Evolutionary conservation across 257 asterid genomes (phyloP), one percentile per base, ranked within the genome.

Genomic region (Jasminum sambac): DNA sequence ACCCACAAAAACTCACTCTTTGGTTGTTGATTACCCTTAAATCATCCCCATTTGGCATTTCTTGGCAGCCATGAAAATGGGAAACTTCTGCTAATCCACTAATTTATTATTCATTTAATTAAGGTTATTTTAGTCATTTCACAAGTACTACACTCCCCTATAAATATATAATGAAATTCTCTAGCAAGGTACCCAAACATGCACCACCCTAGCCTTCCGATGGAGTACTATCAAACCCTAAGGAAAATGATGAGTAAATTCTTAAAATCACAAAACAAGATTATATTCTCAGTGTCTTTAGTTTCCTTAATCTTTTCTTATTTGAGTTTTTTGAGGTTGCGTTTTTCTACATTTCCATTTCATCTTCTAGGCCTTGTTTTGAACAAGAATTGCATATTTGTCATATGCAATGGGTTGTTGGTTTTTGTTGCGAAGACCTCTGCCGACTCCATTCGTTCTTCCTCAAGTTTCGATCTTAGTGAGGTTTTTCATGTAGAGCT

Each of bases 371-470:
- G 26, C 39, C 82, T 52, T 14, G 70, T 76, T 11, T 60, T 82
- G 48, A 86, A 79, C 78, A 90, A 90, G 63, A 80, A 80, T 30
- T 86, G 74, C 76, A 75, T 86, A 25, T 90, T 90, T 67, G 81
- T 90, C 13, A 67, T 90, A 11, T 83, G 84, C 84, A 90, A 86
- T 69, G 95, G 87, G 8, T 85, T 90, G 66, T 40, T 90, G 16
- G 83, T 86, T 0, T 77, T 84, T 57, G 65, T 90, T 5, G 85
- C 84, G 0, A 84, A 77, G 52, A 77, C 92, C 44, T 86, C 88
- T 0, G 79, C 41, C 12, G 30, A 81, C 44, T 41, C 72, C 0
- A 42, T 75, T 4, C 70, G 40, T 23, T 74, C 83, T 1, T 77
- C 73, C 23, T 1, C 78, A 7, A 55, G 24, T 16, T 46, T 16